Evolutionary conservation across 2,329 filamentous ascomycete species (phyloP).

Genomic region (Atkinsonella texensis): DNA sequence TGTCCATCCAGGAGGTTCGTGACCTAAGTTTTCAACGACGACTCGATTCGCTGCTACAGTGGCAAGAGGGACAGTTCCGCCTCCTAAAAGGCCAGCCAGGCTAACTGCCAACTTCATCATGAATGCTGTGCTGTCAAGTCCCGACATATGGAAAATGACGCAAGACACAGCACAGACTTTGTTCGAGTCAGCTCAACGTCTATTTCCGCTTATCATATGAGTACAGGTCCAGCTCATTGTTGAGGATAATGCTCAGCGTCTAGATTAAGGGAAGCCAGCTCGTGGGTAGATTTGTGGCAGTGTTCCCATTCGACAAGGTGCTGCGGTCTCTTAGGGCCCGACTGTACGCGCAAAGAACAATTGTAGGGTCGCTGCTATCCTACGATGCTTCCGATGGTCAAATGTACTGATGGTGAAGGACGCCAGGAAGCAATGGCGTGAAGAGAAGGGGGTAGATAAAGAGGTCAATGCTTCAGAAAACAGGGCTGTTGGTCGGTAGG

Average conservation of each 20-base stretch:
- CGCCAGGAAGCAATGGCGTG: not conserved
- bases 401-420: not conserved
- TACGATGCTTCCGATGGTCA: not conserved
- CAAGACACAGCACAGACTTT: not conserved
- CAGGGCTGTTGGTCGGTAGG: not conserved
- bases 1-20: conserved; percentile 14
- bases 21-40: conserved; percentile 11
- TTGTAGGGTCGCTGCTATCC: not conserved
- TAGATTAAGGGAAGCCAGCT: not conserved
- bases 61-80: not conserved
- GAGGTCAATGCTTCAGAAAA: not conserved
- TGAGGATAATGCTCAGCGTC: not conserved
- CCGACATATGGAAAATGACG: not conserved
- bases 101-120: not conserved
- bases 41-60: not conserved
- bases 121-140: not conserved
- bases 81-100: not conserved
- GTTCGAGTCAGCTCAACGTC: not conserved
- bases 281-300: not conserved
- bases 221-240: not conserved
- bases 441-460: not conserved
- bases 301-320: not conserved
- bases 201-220: not conserved
- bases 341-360: not conserved
- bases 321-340: not conserved